Percentiles rank a stretch among this genome's conserved stretches.
These are phyloP conservation scores for Coemansia sp. DNA, from an alignment of 192 early-diverging fungal genomes.

Conservation along the genomic window DNA sequence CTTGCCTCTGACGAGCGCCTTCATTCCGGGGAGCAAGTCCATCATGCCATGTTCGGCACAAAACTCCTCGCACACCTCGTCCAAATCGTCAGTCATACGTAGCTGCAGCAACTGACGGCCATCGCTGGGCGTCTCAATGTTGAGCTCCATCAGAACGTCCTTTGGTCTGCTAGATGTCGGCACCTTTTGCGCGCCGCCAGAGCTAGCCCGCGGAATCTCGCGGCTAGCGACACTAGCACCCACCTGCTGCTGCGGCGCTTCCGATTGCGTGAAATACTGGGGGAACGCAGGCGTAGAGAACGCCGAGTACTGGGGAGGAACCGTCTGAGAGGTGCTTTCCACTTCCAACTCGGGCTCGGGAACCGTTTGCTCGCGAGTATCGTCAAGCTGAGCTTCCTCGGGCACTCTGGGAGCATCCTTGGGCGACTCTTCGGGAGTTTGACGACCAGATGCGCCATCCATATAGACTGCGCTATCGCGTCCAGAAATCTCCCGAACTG, in stretches of 20 bases:
- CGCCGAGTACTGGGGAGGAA: conserved; percentile 26
- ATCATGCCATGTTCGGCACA: conserved; percentile 39
- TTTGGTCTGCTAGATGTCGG: conserved; percentile 26
- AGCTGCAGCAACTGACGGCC: conserved; percentile 49
- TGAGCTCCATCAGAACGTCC: conserved; percentile 53
- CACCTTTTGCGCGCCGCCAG: background rate
- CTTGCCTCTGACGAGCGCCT: conserved; percentile 50
- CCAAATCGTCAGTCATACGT: conserved; percentile 34
- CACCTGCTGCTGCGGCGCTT: conserved; percentile 22
- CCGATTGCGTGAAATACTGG: conserved; percentile 44
- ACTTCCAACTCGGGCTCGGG: conserved; percentile 5
- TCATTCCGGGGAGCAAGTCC: conserved; percentile 50
- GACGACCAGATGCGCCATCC: conserved; percentile 19
- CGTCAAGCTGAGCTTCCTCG: background rate
- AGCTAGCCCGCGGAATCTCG: conserved; percentile 39
- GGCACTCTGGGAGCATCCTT: conserved; percentile 11
- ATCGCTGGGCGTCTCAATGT: conserved; percentile 47
- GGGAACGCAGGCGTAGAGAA: conserved; percentile 51
- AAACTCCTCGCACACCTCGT: conserved; percentile 42
- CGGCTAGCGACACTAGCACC: conserved; percentile 22
- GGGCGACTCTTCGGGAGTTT: background rate
- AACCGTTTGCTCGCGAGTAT: conserved; percentile 2
- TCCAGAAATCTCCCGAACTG: conserved; percentile 14
- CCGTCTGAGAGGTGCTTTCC: background rate
- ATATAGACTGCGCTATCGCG: conserved; percentile 52